Percentiles rank a stretch among this genome's conserved stretches.
Conservation (phyloP, 2,329 filamentous ascomycete species). For the Trichoderma oligosporum region DNA sequence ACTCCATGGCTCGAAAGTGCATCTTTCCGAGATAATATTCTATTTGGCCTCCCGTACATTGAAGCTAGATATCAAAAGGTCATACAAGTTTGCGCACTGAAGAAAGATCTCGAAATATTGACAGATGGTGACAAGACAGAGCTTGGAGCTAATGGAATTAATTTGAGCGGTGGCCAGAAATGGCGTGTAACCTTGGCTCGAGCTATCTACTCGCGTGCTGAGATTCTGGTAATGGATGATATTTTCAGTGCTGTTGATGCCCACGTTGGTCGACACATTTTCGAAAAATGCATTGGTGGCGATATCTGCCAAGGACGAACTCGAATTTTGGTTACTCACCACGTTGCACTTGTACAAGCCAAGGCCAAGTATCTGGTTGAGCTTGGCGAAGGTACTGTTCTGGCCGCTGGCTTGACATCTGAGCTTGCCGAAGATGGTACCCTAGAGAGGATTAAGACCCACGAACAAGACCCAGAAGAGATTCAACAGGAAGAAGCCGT, state of each 20-base stretch:
- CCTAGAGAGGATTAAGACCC: conserved; percentile 54
- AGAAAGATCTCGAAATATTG: conserved; percentile 73
- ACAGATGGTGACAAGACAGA: conserved; percentile 74
- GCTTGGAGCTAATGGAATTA: conserved; percentile 80
- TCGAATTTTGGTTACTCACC: conserved; percentile 75
- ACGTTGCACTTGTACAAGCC: conserved; percentile 67
- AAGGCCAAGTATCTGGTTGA: conserved; percentile 71
- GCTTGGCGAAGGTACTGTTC: conserved; percentile 63
- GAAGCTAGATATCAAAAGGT: conserved; percentile 67
- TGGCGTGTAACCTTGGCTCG: conserved; percentile 78
- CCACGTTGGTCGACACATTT: conserved; percentile 75
- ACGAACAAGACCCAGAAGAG: conserved; percentile 47
- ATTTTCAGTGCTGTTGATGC: conserved; percentile 81
- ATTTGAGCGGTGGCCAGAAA: conserved; percentile 77
- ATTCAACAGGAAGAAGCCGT: conserved; percentile 47
- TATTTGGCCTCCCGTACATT: conserved; percentile 70
- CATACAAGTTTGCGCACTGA: conserved; percentile 67
- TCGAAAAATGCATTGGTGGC: conserved; percentile 70
- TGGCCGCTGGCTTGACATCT: conserved; percentile 60
- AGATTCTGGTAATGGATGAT: conserved; percentile 75
- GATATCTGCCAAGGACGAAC: conserved; percentile 67
- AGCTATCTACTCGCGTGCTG: conserved; percentile 74
- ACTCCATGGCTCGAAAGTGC: conserved; percentile 85
- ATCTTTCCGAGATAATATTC: conserved; percentile 71
- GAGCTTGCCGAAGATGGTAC: conserved; percentile 59